Conservation (phyloP, 768 basidiomycete genomes). For the Tulasnella sp. region DNA sequence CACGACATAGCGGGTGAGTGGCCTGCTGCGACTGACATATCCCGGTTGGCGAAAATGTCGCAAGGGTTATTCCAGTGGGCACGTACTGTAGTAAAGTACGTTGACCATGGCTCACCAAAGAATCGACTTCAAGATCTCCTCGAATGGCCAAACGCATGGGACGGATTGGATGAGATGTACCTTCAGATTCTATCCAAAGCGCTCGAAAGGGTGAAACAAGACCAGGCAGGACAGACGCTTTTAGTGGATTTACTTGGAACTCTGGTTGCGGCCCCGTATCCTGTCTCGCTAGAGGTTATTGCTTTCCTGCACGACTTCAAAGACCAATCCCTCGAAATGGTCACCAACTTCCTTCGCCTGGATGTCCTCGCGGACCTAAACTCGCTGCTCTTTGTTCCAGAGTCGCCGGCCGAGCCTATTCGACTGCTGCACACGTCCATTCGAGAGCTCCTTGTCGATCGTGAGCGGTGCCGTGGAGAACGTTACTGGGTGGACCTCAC, state of each 20-base stretch:
- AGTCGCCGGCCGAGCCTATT: not conserved
- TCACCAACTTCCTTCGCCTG: not conserved
- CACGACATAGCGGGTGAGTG: not conserved
- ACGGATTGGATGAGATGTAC: not conserved
- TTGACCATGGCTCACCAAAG: not conserved
- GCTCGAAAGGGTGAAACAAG: not conserved
- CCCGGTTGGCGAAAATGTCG: not conserved
- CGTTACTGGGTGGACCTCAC: not conserved
- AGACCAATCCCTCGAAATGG: not conserved
- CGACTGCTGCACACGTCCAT: not conserved
- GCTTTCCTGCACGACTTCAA: not conserved
- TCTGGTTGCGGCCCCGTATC: not conserved
- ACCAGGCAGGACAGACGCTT: not conserved
- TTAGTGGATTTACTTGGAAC: not conserved
- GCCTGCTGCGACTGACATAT: not conserved
- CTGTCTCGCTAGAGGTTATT: not conserved
- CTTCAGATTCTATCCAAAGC: not conserved
- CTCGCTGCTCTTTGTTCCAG: not conserved
- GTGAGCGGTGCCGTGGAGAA: not conserved
- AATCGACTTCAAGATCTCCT: not conserved
- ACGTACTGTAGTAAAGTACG: not conserved
- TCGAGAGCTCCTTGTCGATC: not conserved
- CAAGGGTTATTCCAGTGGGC: not conserved
- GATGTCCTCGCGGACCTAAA: not conserved
- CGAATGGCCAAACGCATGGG: not conserved